Base-by-base conservation (phyloP, 306 rosid genomes). In the Pachyrhizus erosus region DNA sequence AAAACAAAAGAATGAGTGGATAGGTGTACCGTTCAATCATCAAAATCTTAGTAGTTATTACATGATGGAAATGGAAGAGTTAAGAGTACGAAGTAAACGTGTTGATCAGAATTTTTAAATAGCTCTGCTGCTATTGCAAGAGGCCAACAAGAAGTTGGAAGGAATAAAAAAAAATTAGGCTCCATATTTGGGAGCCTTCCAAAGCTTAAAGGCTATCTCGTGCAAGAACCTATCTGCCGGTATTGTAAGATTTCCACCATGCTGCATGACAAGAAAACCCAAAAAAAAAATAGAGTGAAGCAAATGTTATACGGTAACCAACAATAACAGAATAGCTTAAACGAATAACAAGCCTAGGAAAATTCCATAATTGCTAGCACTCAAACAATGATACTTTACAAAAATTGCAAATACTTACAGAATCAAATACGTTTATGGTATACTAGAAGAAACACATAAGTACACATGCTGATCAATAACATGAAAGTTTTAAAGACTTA, bases 101-200 rank as follows among this genome's bases (percentile, higher is more conserved):
- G 66, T 66, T 21, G 42, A 67, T 69, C 33, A 55, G 45, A 81
- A 55, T 58, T 18, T 17, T 80, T 51, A 77, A 67, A 49, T 73
- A 39, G 15, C 73, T 68, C 20, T 77, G 73, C 40, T 52, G 74
- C 67, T 24, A 23, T 60, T 64, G 62, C 54, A 60, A 61, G 78
- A 66, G 29, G n/a, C 62, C 31, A 2, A 77, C 78, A 49, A 15
- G 14, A 33, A 79, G 64, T 61, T 68, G 70, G 24, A 46, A 42
- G 21, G 27, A 43, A 67, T 37, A 45, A 64, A 31, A 54, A 10
- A 20, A 18, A 77, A 65, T 93, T 83, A 96, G 37, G 99, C 99
- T 87, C 98, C 99, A 74, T 96, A 96, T 77, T 96, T 93, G 61
- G 99, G 98, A 78, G 97, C 97, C 87, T 93, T 96, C 97, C 99